A percentile compares a stretch with the other conserved stretches of the same genome.
phyloP scores from a whole-genome alignment of 2,329 filamentous ascomycete genomes.

The Aspergillus luchuensis region DNA sequence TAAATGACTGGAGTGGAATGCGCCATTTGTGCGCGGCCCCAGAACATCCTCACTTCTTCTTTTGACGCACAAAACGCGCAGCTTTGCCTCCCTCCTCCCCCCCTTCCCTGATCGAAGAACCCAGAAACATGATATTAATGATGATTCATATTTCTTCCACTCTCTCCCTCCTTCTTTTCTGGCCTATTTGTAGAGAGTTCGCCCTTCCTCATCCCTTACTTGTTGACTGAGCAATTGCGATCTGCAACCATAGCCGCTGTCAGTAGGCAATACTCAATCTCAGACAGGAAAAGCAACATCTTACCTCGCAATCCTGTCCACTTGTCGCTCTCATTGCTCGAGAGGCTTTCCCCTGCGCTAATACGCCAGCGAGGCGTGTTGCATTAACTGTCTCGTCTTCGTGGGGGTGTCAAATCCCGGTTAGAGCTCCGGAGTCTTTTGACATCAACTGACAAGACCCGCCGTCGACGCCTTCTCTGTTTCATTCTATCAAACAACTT shows the following conservation, averaged over 20 bases:
- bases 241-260: constrained; percentile 1
- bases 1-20: constrained; percentile 21
- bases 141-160: background rate
- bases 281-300: constrained; percentile 3
- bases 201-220: background rate
- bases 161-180: background rate
- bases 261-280: constrained; percentile 1
- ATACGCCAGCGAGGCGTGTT: background rate
- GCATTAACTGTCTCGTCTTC: background rate
- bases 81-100: constrained; percentile 15
- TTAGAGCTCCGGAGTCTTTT: background rate
- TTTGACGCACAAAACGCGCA: constrained; percentile 38
- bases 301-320: no score
- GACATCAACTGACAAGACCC: background rate
- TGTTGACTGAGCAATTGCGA: background rate
- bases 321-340: background rate
- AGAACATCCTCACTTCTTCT: constrained; percentile 12
- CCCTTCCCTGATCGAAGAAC: constrained; percentile 4
- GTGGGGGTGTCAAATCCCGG: background rate
- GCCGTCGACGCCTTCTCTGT: background rate
- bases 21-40: constrained; percentile 40
- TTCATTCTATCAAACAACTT: no score
- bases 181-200: background rate
- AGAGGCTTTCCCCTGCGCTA: background rate
- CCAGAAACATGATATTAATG: background rate